Percentiles rank a stretch among this genome's conserved stretches.
These are phyloP conservation scores for Takashimella tepidaria DNA, from an alignment of 1,284 basidiomycete species.

Conservation along the genomic window DNA sequence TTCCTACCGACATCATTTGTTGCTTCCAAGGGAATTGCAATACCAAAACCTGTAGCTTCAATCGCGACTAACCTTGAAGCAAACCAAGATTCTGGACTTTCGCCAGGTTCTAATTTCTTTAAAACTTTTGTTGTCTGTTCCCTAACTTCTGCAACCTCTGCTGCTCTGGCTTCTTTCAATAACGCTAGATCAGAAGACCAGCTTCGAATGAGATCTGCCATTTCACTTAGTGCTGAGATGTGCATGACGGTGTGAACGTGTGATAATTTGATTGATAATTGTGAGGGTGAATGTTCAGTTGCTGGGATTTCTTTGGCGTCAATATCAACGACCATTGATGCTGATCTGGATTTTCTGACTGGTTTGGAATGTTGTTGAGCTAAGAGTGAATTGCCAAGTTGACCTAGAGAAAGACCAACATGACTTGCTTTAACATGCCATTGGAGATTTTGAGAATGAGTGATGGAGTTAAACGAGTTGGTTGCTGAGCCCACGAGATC, in stretches of 20 bases:
- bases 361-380: slow-evolving; percentile 41
- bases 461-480: slow-evolving; percentile 20
- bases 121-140: slow-evolving; percentile 67
- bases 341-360: slow-evolving; percentile 63
- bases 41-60: slow-evolving; percentile 64
- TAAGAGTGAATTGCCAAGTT: slow-evolving; percentile 17
- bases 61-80: slow-evolving; percentile 62
- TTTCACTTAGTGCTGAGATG: slow-evolving; percentile 77
- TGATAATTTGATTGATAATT: slow-evolving; percentile 55
- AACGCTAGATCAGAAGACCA: slow-evolving; percentile 65
- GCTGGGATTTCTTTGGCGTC: slow-evolving; percentile 42
- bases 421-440: slow-evolving; percentile 42
- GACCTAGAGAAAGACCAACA: slow-evolving; percentile 39
- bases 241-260: slow-evolving; percentile 88
- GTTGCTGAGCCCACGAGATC: slow-evolving; percentile 27
- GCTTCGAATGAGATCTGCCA: slow-evolving; percentile 79
- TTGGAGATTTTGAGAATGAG: slow-evolving; percentile 8
- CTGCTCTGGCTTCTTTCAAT: slow-evolving; percentile 64
- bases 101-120: slow-evolving; percentile 41
- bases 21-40: slow-evolving; percentile 66
- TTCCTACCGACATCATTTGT: slow-evolving; percentile 53
- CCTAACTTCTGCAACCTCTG: slow-evolving; percentile 74
- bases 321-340: slow-evolving; percentile 76
- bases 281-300: slow-evolving; percentile 17
- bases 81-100: slow-evolving; percentile 55